Percentiles rank a stretch among this genome's conserved stretches.
These are phyloP conservation scores for Suillus cothurnatus DNA, from an alignment of 768 basidiomycete species.

Conservation along the genomic window DNA sequence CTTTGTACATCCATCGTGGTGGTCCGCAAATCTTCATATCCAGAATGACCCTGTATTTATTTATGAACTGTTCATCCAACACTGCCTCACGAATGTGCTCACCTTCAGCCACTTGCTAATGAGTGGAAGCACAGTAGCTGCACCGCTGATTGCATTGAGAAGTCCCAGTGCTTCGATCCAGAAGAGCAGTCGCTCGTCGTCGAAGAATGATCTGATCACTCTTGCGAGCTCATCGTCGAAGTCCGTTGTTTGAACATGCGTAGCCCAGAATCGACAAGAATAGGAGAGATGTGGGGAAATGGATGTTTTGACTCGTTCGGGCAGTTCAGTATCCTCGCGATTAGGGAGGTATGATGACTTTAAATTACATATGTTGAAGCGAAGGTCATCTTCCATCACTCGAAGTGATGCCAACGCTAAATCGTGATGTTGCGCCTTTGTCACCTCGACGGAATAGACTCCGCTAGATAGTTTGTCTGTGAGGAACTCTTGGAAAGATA, in stretches of 20 bases:
- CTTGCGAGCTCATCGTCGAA: neutral
- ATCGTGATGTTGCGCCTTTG: neutral
- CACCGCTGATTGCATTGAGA: neutral
- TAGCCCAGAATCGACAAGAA: neutral
- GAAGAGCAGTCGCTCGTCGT: neutral
- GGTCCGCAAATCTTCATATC: no score
- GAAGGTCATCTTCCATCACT: slow-evolving; percentile 31
- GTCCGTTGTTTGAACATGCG: neutral
- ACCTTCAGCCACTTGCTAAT: neutral
- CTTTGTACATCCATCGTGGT: no score
- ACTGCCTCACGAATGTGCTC: neutral
- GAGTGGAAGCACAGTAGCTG: neutral
- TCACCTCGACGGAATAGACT: slow-evolving; percentile 16
- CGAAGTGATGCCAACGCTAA: slow-evolving; percentile 19
- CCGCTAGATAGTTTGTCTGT: slow-evolving; percentile 13
- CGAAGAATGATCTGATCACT: neutral
- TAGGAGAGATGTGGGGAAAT: neutral
- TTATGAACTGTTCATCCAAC: neutral
- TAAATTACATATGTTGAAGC: slow-evolving; percentile 40
- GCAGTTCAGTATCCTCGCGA: slow-evolving; percentile 18
- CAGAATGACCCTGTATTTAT: neutral
- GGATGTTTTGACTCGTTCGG: neutral
- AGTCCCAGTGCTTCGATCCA: no score
- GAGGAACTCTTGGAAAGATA: slow-evolving; percentile 31
- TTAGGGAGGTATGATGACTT: slow-evolving; percentile 33